phyloP scores from a whole-genome alignment of 345 rosid genomes.

The Salix exigua region DNA sequence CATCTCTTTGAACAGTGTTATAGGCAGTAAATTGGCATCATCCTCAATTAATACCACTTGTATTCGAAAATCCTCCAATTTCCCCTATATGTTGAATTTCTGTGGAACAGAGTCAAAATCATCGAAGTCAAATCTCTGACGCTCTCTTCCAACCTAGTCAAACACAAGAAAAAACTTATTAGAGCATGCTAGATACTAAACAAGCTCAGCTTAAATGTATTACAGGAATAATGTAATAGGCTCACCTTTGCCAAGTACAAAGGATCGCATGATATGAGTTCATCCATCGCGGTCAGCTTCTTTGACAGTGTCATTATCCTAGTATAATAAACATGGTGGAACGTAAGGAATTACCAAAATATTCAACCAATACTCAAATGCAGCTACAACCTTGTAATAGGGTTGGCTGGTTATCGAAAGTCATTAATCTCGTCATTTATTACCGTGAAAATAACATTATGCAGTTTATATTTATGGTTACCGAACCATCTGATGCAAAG shows the following conservation, averaged over 20 bases:
- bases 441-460: background rate
- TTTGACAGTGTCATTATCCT: constrained; percentile 83
- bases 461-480: background rate
- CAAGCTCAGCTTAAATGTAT: background rate
- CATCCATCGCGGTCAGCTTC: constrained; percentile 78
- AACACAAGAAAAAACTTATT: background rate
- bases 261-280: constrained; percentile 70
- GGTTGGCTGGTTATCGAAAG: background rate
- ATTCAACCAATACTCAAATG: background rate
- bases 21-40: background rate
- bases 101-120: constrained; percentile 87
- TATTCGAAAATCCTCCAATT: background rate
- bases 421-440: background rate
- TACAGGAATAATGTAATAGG: constrained; percentile 1
- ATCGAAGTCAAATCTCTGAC: constrained; percentile 90
- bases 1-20: constrained; percentile 13
- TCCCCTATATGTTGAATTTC: constrained; percentile 61
- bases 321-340: background rate
- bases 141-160: constrained; percentile 74
- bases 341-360: background rate
- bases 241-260: constrained; percentile 74
- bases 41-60: background rate
- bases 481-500: too few species aligned
- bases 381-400: background rate
- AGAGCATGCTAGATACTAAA: constrained; percentile 12